phyloP scores from a whole-genome alignment of 164 flowering plant genomes.

The Echeveria elegans region DNA sequence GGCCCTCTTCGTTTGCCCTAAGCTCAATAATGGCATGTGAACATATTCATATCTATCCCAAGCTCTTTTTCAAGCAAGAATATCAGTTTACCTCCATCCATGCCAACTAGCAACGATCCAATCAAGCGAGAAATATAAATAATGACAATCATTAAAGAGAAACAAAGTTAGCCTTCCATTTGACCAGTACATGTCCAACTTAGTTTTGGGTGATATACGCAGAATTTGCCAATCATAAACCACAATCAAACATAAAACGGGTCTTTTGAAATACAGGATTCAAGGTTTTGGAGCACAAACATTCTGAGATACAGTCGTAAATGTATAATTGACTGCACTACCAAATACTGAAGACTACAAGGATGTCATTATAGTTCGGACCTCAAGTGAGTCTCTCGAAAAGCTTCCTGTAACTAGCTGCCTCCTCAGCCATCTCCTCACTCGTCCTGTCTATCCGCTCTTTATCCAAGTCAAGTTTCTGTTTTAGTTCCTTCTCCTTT shows the following conservation, averaged over 20 bases:
- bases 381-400: conserved; percentile 15
- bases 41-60: background rate
- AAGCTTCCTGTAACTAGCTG: conserved; percentile 56
- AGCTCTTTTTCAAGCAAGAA: background rate
- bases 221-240: background rate
- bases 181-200: background rate
- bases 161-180: background rate
- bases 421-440: conserved; percentile 78
- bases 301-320: background rate
- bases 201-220: background rate
- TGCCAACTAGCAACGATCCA: background rate
- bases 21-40: background rate
- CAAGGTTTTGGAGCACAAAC: background rate
- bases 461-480: conserved; percentile 70
- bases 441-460: conserved; percentile 73
- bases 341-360: background rate
- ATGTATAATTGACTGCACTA: background rate
- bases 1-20: background rate
- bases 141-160: too few species aligned
- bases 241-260: background rate
- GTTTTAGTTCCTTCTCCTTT: conserved; percentile 67
- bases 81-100: background rate
- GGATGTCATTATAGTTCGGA: background rate
- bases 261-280: background rate
- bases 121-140: background rate